Base-by-base conservation (phyloP, 441 rosid genomes). In the Rhodomyrtus psidioides region DNA sequence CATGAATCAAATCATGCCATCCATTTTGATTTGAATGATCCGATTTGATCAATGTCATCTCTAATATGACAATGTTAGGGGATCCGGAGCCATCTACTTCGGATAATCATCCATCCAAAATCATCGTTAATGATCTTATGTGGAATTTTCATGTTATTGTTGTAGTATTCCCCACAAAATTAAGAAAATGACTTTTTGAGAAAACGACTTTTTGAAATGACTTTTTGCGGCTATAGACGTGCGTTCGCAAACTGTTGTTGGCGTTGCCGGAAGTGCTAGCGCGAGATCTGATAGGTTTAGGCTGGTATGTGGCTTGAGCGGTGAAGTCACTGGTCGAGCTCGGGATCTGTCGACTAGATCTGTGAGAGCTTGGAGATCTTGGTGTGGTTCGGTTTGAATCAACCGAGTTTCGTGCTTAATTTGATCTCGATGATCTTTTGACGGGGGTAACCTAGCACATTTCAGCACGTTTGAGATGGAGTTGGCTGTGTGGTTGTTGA, bases 401-500 rank as follows among this genome's bases (percentile, higher is more conserved):
- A 3, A 26, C 51, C 21, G n/a, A 21, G 49, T 70, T 39, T 0
- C 0, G 49, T 21, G 51, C 79, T 70, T 12, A 13, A 23, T 70
- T 39, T 6, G 79, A 70, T 70, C n/a, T 70, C n/a, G 51, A n/a
- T 5, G 16, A 39, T 70, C 49, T 39, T 70, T 39, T 12, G 49
- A 70, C 49, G 9, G 79, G n/a, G n/a, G 24, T 39, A 12, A 13
- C 0, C 6, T 21, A 10, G 49, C 49, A 0, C 60, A 0, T 70
- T 70, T 70, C 9, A 21, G 79, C 12, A 7, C 0, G 51, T 0
- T 70, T 0, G 0, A 12, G 42, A 62, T 30, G 26, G 44, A 30
- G 44, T 62, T n/a, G 75, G 75, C 44, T 2, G 44, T 0, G 75
- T 62, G 75, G 75, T 30, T 30, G 75, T 17, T 62, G 44, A 0